Percentiles rank a stretch among this genome's conserved stretches.
Evolutionary conservation across 345 rosid species (phyloP).

Genomic region (Syzygium aqueum): DNA sequence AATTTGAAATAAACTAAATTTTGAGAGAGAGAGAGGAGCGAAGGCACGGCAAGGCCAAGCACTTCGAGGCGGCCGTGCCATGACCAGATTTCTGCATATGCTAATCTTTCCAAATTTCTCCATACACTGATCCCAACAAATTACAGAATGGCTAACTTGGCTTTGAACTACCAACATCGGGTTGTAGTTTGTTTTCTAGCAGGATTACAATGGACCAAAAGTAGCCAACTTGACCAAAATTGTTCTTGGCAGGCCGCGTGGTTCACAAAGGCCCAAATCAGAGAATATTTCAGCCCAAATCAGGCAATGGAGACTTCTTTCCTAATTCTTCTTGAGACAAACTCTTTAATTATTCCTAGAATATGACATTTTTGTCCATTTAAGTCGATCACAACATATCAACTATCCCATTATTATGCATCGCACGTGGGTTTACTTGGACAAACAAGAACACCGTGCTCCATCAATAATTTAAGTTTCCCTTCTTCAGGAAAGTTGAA

Average conservation of each 20-base stretch:
- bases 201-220: neutral
- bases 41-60: neutral
- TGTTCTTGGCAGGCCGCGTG: neutral
- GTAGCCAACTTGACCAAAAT: neutral
- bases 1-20: neutral
- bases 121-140: neutral
- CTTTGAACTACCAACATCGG: neutral
- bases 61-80: neutral
- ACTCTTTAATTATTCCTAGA: neutral
- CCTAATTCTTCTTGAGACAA: neutral
- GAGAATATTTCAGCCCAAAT: neutral
- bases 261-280: neutral
- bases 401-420: neutral
- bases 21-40: neutral
- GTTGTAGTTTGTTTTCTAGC: neutral
- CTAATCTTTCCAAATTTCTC: neutral
- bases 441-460: neutral
- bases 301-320: neutral
- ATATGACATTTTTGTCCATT: neutral
- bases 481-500: neutral
- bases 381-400: neutral
- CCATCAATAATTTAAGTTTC: neutral
- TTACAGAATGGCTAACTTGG: neutral
- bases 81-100: neutral
- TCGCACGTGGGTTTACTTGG: neutral